Evolutionary conservation across 1,284 basidiomycete species (phyloP), one percentile per base, ranked within the genome.

Genomic region (Marasmius fiardii): DNA sequence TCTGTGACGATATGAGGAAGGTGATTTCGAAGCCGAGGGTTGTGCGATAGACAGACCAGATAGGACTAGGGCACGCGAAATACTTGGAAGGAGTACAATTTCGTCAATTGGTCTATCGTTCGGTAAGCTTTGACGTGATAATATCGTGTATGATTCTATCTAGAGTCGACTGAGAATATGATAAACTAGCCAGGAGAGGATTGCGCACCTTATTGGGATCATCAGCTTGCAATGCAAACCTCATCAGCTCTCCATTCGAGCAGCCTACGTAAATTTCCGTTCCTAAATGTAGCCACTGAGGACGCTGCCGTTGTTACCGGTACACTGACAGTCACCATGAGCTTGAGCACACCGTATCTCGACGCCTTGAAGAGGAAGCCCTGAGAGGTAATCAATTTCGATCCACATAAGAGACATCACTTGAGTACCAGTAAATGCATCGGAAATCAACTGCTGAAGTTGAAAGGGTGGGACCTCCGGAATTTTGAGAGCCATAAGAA

Each of bases 221-320:
- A 59, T 81, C 80, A 2, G 75, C 74, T 62, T 86, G 85, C 8
- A 90, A 69, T 1, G 82, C 76, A 63, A 83, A 90, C 4, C 88
- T 80, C 43, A 90, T 68, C 7, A 91, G 73, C 59, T 88, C 82
- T 21, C 88, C 88, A 58, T 88, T 88, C 11, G 82, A 81, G 63
- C 85, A 88, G 26, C 88, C 88, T 10, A 87, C 77, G 57, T 90
- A 90, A 28, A 90, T 82, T 62, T 91, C 89, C 24, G 84, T 81
- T 20, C 85, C 88, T 82, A 60, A 24, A 34, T 6, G 39, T 41
- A 28, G 16, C 54, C 21, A 55, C 49, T 4, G 62, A 66, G 24
- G 76, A 65, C 28, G 74, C 65, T 10, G 68, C 65, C 34, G 18
- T 39, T 37, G 20, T 1, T 56, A 50, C 18, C 12, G 24, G 20